A percentile compares a stretch with the other conserved stretches of the same genome.
These are phyloP conservation scores for Populus pruinosa DNA, from an alignment of 345 rosid genomes.

Conservation along the genomic window DNA sequence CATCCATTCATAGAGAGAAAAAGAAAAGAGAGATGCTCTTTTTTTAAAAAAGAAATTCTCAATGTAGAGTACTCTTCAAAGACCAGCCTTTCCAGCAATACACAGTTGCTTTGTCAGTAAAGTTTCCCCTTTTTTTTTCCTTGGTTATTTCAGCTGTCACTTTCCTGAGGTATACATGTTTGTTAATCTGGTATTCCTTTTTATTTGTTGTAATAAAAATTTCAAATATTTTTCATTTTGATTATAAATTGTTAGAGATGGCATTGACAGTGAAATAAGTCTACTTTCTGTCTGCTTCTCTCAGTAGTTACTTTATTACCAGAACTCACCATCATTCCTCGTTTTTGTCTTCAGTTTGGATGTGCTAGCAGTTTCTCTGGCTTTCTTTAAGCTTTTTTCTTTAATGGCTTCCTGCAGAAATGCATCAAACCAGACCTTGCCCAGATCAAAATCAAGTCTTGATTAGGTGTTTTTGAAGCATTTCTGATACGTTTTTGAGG, in stretches of 20 bases:
- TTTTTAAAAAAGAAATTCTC: background rate
- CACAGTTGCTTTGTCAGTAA: constrained; percentile 30
- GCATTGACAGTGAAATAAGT: constrained; percentile 41
- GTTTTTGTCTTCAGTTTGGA: constrained; percentile 31
- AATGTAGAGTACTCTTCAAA: constrained; percentile 32
- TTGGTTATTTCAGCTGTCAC: constrained; percentile 25
- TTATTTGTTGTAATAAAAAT: background rate
- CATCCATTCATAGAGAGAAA: constrained; percentile 5
- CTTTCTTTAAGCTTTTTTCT: background rate
- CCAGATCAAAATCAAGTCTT: constrained; percentile 33
- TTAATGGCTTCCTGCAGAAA: constrained; percentile 12
- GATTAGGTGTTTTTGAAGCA: constrained; percentile 24
- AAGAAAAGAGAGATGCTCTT: constrained; percentile 15
- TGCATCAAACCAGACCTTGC: constrained; percentile 8
- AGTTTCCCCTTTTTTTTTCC: background rate
- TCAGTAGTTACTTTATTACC: constrained; percentile 22
- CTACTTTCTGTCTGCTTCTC: constrained; percentile 39
- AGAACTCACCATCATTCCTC: constrained; percentile 25
- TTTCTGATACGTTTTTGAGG: constrained; percentile 35
- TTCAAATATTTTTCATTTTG: background rate
- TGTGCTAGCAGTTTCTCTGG: constrained; percentile 6
- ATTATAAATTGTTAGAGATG: constrained; percentile 7
- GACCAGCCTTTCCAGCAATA: constrained; percentile 40
- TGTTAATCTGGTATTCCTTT: background rate
- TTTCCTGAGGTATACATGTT: constrained; percentile 25